Conservation (phyloP, 164 flowering plant genomes). For the Cinnamomum micranthum region DNA sequence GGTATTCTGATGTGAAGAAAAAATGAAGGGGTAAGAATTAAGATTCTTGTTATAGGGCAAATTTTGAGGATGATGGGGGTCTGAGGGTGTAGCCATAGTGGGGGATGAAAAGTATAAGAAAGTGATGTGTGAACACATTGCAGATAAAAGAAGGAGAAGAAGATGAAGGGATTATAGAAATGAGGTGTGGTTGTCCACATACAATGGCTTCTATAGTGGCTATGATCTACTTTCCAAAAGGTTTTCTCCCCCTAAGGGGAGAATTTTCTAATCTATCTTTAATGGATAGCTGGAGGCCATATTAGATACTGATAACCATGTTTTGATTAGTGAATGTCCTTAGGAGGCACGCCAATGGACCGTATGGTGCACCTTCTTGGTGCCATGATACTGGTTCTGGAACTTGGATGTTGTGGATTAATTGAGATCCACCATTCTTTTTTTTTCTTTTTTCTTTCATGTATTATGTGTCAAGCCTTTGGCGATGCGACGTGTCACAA, state of each 20-base stretch:
- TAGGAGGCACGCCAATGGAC: not conserved
- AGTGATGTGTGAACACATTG: not conserved
- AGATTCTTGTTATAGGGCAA: too few relatives aligned
- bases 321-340: not conserved
- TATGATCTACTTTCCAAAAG: not conserved
- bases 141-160: not conserved
- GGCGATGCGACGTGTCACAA: too few relatives aligned
- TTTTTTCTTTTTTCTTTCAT: too few relatives aligned
- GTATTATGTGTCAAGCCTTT: too few relatives aligned
- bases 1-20: too few relatives aligned
- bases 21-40: too few relatives aligned
- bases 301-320: not conserved
- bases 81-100: not conserved
- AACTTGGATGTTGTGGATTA: too few relatives aligned
- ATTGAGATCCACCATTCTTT: too few relatives aligned
- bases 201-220: not conserved
- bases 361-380: not conserved
- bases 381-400: too few relatives aligned
- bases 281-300: slow-evolving; percentile 1
- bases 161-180: not conserved
- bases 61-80: not conserved
- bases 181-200: not conserved
- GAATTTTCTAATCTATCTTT: not conserved
- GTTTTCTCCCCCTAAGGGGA: not conserved
- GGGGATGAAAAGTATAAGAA: not conserved